Base-by-base conservation (phyloP, 345 rosid genomes). In the Erysimum cheiranthoides region DNA sequence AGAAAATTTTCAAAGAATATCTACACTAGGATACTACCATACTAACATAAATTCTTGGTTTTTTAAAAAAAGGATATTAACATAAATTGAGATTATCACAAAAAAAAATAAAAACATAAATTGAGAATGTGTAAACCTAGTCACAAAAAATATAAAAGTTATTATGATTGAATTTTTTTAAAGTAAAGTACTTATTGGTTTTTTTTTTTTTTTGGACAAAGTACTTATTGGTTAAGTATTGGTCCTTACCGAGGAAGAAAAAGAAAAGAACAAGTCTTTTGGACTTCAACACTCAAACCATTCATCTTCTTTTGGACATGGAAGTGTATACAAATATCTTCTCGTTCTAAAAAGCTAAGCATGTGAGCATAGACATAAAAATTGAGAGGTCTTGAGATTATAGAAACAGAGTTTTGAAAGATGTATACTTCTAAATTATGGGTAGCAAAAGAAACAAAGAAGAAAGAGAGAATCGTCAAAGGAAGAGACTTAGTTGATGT, bases 401-500 rank as follows among this genome's bases (percentile, higher is more conserved):
- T 8, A 51, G n/a, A 10, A 31, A 58, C 65, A 47, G 10, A 47
- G 50, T 56, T 45, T 5, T 5, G 2, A 51, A 67, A 39, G 28
- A 75, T 75, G 79, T 46, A 40, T n/a, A 25, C 13, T n/a, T n/a
- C n/a, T n/a, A n/a, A 6, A 13, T 21, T 30, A 25, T 50, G 73
- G 68, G 27, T 54, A 16, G 60, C n/a, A 46, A 53, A 53, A 6
- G 75, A 70, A 30, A 51, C 5, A 31, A 54, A 40, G 43, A 63
- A 54, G 47, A 28, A 70, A 5, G 36, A 56, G 16, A 70, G 53
- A 56, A 36, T 36, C 53, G 27, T 65, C 10, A 70, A 71, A 49
- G 72, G 73, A 34, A 78, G 68, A 39, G 46, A 62, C 30, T 64
- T 84, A 14, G 62, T 74, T 8, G 80, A 77, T 47, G 36, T 50